phyloP scores from a whole-genome alignment of 371 early-diverging fungal species.

The Thermomucor indicae-seudaticae region DNA sequence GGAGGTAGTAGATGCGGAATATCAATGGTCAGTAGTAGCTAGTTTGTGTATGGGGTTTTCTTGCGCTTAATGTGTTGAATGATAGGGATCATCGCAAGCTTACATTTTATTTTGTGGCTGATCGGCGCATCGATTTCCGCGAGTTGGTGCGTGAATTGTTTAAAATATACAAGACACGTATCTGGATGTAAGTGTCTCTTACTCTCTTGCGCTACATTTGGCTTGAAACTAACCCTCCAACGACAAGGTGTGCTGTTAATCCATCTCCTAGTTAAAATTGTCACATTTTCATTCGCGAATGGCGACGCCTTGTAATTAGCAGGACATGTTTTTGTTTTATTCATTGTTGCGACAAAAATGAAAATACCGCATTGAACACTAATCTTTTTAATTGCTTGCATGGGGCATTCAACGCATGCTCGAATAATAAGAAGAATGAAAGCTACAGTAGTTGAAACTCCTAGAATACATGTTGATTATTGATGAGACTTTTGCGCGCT shows the following conservation, averaged over 20 bases:
- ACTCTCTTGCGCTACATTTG: not conserved
- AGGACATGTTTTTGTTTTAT: too few species aligned
- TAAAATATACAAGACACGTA: constrained; percentile 98
- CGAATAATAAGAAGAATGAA: not conserved
- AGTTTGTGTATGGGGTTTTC: not conserved
- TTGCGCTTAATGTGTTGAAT: not conserved
- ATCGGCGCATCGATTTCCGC: constrained; percentile 95
- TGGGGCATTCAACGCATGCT: not conserved
- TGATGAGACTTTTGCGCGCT: too few species aligned
- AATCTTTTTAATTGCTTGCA: too few species aligned
- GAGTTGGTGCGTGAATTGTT: constrained; percentile 98
- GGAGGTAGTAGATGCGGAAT: constrained; percentile 96
- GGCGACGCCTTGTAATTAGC: too few species aligned
- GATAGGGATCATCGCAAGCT: constrained; percentile 90
- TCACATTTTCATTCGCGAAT: too few species aligned
- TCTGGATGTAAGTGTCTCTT: constrained; percentile 83
- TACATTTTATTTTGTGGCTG: constrained; percentile 92
- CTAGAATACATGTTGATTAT: too few species aligned
- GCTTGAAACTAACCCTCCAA: not conserved
- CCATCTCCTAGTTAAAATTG: too few species aligned
- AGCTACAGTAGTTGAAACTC: not conserved
- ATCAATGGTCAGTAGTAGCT: constrained; percentile 74
- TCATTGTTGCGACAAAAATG: too few species aligned
- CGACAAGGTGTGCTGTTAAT: constrained; percentile 16
- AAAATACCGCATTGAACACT: too few species aligned